A percentile compares a stretch with the other conserved stretches of the same genome.
Conservation (phyloP, 345 rosid genomes). For the Sonneratia caseolaris region DNA sequence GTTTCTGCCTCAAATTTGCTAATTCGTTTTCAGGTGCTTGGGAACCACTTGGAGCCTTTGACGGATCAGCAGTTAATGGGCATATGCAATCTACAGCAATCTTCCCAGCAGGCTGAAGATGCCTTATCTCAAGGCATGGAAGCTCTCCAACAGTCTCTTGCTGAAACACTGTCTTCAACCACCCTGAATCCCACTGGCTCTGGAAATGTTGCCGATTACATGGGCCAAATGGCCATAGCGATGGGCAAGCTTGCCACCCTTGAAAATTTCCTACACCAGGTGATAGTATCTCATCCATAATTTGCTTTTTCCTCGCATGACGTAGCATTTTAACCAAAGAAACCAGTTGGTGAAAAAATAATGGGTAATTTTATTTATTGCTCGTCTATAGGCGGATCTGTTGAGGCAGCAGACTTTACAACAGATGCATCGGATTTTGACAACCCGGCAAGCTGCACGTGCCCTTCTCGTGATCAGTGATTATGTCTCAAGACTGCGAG, state of each 20-base stretch:
- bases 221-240: conserved; percentile 92
- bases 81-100: conserved; percentile 84
- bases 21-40: conserved; percentile 43
- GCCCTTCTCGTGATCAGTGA: conserved; percentile 76
- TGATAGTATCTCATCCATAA: background rate
- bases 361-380: background rate
- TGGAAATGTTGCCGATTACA: conserved; percentile 73
- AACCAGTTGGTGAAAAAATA: background rate
- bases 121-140: conserved; percentile 98
- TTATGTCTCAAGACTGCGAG: conserved; percentile 69
- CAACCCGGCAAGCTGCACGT: conserved; percentile 82
- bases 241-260: conserved; percentile 79
- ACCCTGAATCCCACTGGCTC: conserved; percentile 52
- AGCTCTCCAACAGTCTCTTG: conserved; percentile 84
- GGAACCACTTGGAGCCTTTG: conserved; percentile 80
- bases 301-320: background rate
- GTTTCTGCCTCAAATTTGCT: background rate
- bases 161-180: conserved; percentile 64
- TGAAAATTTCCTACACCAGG: conserved; percentile 91
- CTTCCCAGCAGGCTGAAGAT: conserved; percentile 97
- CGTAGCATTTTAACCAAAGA: background rate
- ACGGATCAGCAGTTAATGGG: conserved; percentile 91
- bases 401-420: conserved; percentile 86
- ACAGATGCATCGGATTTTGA: conserved; percentile 75
- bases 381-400: conserved; percentile 60